Conservation (phyloP, 306 rosid genomes). For the Luffa aegyptiaca region DNA sequence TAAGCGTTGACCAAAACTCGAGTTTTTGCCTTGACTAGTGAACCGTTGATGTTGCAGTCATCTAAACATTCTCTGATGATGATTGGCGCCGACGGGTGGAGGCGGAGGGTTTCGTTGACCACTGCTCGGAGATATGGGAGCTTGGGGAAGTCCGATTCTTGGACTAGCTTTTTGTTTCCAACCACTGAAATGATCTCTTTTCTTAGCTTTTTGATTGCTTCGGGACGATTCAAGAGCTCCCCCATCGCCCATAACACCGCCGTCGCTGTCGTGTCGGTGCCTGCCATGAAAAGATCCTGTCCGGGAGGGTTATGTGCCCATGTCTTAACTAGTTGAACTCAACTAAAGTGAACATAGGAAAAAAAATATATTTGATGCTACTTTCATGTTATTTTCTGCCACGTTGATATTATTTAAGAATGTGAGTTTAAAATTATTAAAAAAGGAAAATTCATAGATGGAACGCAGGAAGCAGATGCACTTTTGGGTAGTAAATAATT, state of each 20-base stretch:
- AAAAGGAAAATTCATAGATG: too few relatives aligned
- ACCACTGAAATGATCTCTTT: slow-evolving; percentile 36
- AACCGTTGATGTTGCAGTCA: slow-evolving; percentile 22
- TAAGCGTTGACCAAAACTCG: slow-evolving; percentile 29
- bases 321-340: too few relatives aligned
- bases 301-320: too few relatives aligned
- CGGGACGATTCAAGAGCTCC: slow-evolving; percentile 31
- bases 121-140: slow-evolving; percentile 40
- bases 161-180: slow-evolving; percentile 20
- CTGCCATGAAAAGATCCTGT: slow-evolving; percentile 48
- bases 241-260: slow-evolving; percentile 41
- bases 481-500: too few relatives aligned
- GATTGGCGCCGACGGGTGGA: slow-evolving; percentile 41
- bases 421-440: too few relatives aligned
- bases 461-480: too few relatives aligned
- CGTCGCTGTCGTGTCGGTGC: slow-evolving; percentile 35
- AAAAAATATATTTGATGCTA: too few relatives aligned
- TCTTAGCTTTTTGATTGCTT: slow-evolving; percentile 19
- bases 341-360: too few relatives aligned
- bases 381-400: too few relatives aligned
- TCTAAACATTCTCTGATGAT: slow-evolving; percentile 28
- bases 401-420: too few relatives aligned
- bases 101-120: slow-evolving; percentile 32
- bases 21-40: slow-evolving; percentile 17
- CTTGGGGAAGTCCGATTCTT: slow-evolving; percentile 35